Evolutionary conservation across 768 basidiomycete genomes (phyloP).

Genomic region (Leccinum imitatum): DNA sequence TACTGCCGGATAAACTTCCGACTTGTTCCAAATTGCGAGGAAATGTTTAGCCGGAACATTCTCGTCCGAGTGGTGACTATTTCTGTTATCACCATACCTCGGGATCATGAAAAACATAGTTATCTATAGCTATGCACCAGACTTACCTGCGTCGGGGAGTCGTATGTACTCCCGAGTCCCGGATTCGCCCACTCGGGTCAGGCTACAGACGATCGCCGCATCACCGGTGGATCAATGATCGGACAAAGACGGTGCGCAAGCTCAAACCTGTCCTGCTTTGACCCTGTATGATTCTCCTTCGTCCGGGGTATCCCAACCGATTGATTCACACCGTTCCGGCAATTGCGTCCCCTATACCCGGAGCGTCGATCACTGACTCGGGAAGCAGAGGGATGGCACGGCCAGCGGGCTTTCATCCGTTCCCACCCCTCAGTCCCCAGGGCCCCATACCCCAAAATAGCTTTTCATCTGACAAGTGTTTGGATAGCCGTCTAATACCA

Average conservation of each 20-base stretch:
- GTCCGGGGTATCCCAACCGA: not conserved
- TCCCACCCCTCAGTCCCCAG: not conserved
- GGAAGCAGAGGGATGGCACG: not conserved
- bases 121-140: not conserved
- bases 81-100: not conserved
- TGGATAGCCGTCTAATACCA: not conserved
- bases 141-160: not conserved
- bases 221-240: conserved; percentile 1
- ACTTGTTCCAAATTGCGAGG: not conserved
- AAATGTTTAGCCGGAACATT: not conserved
- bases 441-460: not conserved
- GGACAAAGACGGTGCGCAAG: not conserved
- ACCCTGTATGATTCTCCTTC: not conserved
- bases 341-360: not conserved
- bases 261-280: not conserved
- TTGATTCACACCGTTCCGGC: not conserved
- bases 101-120: not conserved
- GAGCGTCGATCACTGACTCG: not conserved
- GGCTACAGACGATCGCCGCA: not conserved
- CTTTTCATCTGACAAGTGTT: not conserved
- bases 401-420: not conserved
- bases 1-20: not conserved
- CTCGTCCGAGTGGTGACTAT: not conserved
- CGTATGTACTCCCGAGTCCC: not conserved
- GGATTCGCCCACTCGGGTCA: not conserved